Percentiles rank a stretch among this genome's conserved stretches.
Evolutionary conservation across 108 stramenopile species (phyloP).

Genomic region (Cyclotella atomus): DNA sequence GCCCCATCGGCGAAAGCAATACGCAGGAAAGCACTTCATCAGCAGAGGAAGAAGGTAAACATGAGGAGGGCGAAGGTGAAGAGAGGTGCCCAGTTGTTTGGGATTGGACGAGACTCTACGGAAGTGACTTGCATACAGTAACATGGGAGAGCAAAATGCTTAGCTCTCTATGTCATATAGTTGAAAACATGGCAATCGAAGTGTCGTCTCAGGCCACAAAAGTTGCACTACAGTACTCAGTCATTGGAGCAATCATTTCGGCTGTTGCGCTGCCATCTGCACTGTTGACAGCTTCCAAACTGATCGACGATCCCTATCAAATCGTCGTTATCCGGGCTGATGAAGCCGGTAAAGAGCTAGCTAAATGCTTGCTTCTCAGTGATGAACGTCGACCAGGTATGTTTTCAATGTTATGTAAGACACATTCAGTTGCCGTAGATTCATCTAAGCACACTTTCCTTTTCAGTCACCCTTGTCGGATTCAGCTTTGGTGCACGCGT

Average conservation of each 20-base stretch:
- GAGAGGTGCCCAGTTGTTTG: slow-evolving; percentile 53
- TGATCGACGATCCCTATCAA: slow-evolving; percentile 86
- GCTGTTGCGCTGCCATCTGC: slow-evolving; percentile 66
- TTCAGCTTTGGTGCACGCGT: slow-evolving; percentile 92
- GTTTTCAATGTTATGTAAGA: neutral
- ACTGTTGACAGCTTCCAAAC: slow-evolving; percentile 52
- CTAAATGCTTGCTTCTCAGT: slow-evolving; percentile 69
- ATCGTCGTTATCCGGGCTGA: slow-evolving; percentile 77
- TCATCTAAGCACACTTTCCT: neutral
- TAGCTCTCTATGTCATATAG: slow-evolving; percentile 52
- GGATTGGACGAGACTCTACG: slow-evolving; percentile 65
- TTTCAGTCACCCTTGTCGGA: slow-evolving; percentile 82
- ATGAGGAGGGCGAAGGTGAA: slow-evolving; percentile 20
- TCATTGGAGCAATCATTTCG: slow-evolving; percentile 58
- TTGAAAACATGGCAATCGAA: slow-evolving; percentile 57
- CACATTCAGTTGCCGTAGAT: neutral
- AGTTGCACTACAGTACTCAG: slow-evolving; percentile 55
- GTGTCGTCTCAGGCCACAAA: slow-evolving; percentile 53
- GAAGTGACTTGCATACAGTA: slow-evolving; percentile 66
- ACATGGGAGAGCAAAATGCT: slow-evolving; percentile 68
- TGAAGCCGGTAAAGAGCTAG: slow-evolving; percentile 86
- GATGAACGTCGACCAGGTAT: slow-evolving; percentile 67
- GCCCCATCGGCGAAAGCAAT: too few species aligned
- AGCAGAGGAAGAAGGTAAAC: neutral
- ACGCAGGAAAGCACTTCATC: too few species aligned